A percentile compares a stretch with the other conserved stretches of the same genome.
These are phyloP conservation scores for Capronia coronata DNA, from an alignment of 2,329 filamentous ascomycete genomes.

Conservation along the genomic window DNA sequence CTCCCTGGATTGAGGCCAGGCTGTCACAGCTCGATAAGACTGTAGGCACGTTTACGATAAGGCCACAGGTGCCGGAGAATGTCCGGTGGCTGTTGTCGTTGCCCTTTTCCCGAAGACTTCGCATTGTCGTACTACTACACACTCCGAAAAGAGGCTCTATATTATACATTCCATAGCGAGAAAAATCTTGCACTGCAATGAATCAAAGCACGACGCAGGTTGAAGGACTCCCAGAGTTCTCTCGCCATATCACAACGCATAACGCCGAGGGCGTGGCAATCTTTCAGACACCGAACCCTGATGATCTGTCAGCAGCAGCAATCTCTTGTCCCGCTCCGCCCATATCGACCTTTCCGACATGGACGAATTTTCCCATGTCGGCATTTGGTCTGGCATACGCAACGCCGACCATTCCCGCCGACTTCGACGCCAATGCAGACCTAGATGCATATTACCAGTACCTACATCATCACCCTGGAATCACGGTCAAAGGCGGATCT, in stretches of 20 bases:
- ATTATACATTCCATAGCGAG: not conserved
- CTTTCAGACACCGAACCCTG: slow-evolving; percentile 17
- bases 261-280: slow-evolving; percentile 16
- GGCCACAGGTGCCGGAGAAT: too few species aligned
- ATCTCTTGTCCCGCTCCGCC: slow-evolving; percentile 10
- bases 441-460: slow-evolving; percentile 18
- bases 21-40: too few species aligned
- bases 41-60: too few species aligned
- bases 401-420: slow-evolving; percentile 14
- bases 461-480: slow-evolving; percentile 17
- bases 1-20: too few species aligned
- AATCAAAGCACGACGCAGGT: not conserved
- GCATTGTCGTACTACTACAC: too few species aligned
- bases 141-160: not conserved
- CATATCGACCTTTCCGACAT: slow-evolving; percentile 12
- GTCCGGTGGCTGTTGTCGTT: too few species aligned
- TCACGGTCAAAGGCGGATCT: slow-evolving; percentile 22
- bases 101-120: too few species aligned
- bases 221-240: slow-evolving; percentile 7
- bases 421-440: slow-evolving; percentile 18
- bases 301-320: slow-evolving; percentile 4
- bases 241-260: slow-evolving; percentile 22
- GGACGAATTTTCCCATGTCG: slow-evolving; percentile 12
- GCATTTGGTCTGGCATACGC: slow-evolving; percentile 22
- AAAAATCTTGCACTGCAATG: not conserved